These are phyloP conservation scores for Candida taoyuanica DNA, from an alignment of 805 yeast genomes.

Conservation along the genomic window DNA sequence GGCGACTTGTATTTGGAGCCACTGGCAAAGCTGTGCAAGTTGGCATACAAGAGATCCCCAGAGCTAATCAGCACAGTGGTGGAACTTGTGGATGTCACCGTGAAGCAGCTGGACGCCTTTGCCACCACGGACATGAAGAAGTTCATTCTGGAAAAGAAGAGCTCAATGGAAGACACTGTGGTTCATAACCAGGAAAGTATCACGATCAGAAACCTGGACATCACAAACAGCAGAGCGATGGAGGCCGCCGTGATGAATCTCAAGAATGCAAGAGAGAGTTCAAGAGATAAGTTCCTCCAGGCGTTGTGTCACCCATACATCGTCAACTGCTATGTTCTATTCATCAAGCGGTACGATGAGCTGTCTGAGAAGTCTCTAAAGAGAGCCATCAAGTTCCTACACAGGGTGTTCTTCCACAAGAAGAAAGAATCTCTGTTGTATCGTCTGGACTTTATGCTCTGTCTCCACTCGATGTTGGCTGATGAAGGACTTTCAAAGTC, in stretches of 20 bases:
- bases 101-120: slow-evolving; percentile 64
- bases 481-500: slow-evolving; percentile 44
- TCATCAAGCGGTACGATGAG: slow-evolving; percentile 57
- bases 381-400: slow-evolving; percentile 63
- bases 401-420: slow-evolving; percentile 59
- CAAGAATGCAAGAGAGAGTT: slow-evolving; percentile 35
- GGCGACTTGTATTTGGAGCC: slow-evolving; percentile 54
- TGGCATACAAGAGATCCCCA: slow-evolving; percentile 60
- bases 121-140: slow-evolving; percentile 51
- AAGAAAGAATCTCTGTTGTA: slow-evolving; percentile 54
- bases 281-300: slow-evolving; percentile 37
- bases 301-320: slow-evolving; percentile 53
- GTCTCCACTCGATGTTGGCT: slow-evolving; percentile 50
- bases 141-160: slow-evolving; percentile 43
- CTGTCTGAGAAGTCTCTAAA: slow-evolving; percentile 56
- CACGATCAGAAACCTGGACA: slow-evolving; percentile 32
- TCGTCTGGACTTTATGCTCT: slow-evolving; percentile 68
- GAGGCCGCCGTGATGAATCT: slow-evolving; percentile 28
- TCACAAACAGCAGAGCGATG: slow-evolving; percentile 26
- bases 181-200: slow-evolving; percentile 26
- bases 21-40: slow-evolving; percentile 54
- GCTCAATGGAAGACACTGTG: slow-evolving; percentile 26
- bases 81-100: slow-evolving; percentile 57
- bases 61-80: slow-evolving; percentile 56
- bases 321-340: slow-evolving; percentile 61